Evolutionary conservation across 2,329 filamentous ascomycete genomes (phyloP), one percentile per base, ranked within the genome.

Genomic region (Cladosporium halotolerans): DNA sequence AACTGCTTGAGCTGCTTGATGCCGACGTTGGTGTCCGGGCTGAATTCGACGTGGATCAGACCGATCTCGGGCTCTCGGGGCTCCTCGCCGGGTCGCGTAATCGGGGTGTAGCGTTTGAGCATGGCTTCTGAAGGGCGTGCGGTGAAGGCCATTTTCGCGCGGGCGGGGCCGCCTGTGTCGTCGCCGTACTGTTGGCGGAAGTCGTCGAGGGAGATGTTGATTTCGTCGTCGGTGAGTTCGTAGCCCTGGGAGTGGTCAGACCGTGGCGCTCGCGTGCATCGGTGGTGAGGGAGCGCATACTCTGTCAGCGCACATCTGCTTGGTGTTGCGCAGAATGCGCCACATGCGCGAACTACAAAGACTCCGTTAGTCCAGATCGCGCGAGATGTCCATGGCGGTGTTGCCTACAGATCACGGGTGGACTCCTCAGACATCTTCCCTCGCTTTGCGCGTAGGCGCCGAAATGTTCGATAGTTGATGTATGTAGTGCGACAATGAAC

Each of bases 11-110:
- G 88, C 70, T 96, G 89, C 73, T 90, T 90, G 67, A 96, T 89
- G 62, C 93, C 93, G 56, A 97, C 85, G 53, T 80, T 82, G 58
- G 84, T 76, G 61, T 95, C 88, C 60, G 80, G 75, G 67, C 88
- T 86, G 78, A 99, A 99, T 74, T 97, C 90, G 65, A 97, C 81
- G 81, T 88, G 96, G 75, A 99, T 86, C 52, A 84, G 88, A 67
- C 93, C 93, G 70, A 90, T 88, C 64, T 89, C 84, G 51, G 68
- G 60, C 40, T 63, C 58, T 38, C 56, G 54, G 86, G 78, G 48
- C 77, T 75, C 36, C 79, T 42, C 86, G 85, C 61, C 76, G 74
- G 60, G 81, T 75, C 57, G 84, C 18, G 85, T 77, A 6, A 86
- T 81, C 7, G 85, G 83, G 3, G 88, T 89, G 77, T 89, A 89